Conservation (phyloP, 2,329 filamentous ascomycete species). For the Aspergillus persii region DNA sequence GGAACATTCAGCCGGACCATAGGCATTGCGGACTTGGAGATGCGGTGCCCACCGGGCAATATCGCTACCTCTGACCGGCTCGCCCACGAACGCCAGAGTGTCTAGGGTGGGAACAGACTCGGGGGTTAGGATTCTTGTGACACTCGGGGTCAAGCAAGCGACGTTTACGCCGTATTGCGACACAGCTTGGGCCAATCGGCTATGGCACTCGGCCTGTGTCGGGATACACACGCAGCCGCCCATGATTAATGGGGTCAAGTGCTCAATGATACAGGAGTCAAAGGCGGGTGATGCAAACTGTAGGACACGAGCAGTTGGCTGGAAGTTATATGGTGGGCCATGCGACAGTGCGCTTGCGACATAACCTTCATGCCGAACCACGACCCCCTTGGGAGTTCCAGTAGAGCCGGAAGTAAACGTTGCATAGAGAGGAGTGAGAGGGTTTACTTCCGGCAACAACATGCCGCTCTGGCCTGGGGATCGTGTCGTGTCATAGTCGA, state of each 20-base stretch:
- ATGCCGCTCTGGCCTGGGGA: too few species aligned
- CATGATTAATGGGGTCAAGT: constrained; percentile 12
- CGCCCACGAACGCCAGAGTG: neutral
- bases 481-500: too few species aligned
- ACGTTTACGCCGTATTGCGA: constrained; percentile 47
- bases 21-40: constrained; percentile 1
- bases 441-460: too few species aligned
- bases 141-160: constrained; percentile 56
- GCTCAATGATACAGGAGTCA: constrained; percentile 11
- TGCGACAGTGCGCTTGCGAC: constrained; percentile 9
- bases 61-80: neutral
- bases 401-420: constrained; percentile 5
- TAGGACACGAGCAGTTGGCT: neutral
- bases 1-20: constrained; percentile 15
- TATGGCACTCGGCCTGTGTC: constrained; percentile 7
- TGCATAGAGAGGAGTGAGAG: constrained; percentile 51
- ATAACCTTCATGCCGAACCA: constrained; percentile 5
- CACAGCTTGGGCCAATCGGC: constrained; percentile 47
- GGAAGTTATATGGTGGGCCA: neutral
- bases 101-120: constrained; percentile 31
- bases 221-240: constrained; percentile 20
- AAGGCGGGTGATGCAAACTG: constrained; percentile 14
- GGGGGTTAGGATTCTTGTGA: constrained; percentile 44
- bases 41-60: constrained; percentile 25
- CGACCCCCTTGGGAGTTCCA: constrained; percentile 1